Evolutionary conservation across 2,329 filamentous ascomycete species (phyloP), one percentile per base, ranked within the genome.

Genomic region (Ophiostoma montium): DNA sequence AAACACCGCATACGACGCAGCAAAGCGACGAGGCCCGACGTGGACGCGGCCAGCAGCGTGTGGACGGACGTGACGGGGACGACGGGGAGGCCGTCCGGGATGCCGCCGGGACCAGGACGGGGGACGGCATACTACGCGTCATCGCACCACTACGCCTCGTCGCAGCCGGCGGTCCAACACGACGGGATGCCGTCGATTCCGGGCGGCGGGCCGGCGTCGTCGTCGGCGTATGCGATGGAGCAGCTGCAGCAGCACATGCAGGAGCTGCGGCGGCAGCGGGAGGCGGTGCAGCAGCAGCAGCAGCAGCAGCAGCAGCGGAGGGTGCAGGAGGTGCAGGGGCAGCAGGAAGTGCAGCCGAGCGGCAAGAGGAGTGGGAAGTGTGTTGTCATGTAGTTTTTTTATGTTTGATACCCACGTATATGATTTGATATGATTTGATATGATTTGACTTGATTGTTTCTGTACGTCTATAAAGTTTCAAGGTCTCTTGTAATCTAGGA

Each of bases 21-120:
- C 18, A 11, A 15, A 33, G 12, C 30, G 39, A 8, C n/a, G 35
- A 46, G 51, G 21, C 52, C 33, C 46, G 55, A 55, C 47, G 27
- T 45, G 12, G 55, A 57, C 36, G 52, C 36, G 5, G 53, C 53
- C 18, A 54, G 53, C 52, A 56, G 50, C 19, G 56, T 51, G 12
- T 78, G 74, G 75, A 78, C 74, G 1, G 73, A 79, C 54, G 63
- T 74, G 12, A 64, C 68, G 0, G 62, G 59, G 21, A 48, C 50
- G 13, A 48, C 50, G 35, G 44, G 23, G 0, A 43, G 49, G 43
- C 35, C 16, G 12, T n/a, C n/a, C n/a, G n/a, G n/a, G n/a, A 21
- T 23, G 23, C 23, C 8, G 23, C 8, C 23, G 23, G 23, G 23
- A 8, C 23, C 23, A 27, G 23, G 23, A 8, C 23, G 5, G 23